These are phyloP conservation scores for Bipolaris gigantea DNA, from an alignment of 2,329 filamentous ascomycete genomes.

Conservation along the genomic window DNA sequence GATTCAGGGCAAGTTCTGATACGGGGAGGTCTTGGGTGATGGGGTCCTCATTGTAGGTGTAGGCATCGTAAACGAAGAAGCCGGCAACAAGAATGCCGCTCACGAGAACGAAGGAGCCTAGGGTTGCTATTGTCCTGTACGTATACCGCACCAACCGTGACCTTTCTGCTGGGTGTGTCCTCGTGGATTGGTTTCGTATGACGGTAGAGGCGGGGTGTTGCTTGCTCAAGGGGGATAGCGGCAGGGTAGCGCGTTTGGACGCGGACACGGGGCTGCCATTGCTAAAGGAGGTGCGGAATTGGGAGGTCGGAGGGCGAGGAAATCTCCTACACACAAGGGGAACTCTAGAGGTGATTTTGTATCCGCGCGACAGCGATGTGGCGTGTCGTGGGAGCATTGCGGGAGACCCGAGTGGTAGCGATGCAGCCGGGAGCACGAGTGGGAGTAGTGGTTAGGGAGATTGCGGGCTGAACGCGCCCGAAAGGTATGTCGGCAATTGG, in stretches of 20 bases:
- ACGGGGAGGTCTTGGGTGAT: constrained; percentile 74
- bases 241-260: constrained; percentile 29
- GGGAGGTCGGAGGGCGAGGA: constrained; percentile 13
- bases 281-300: constrained; percentile 33
- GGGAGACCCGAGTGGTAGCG: constrained; percentile 6
- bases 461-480: not conserved
- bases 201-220: constrained; percentile 16
- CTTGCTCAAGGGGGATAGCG: constrained; percentile 21
- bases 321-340: constrained; percentile 18
- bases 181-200: constrained; percentile 34
- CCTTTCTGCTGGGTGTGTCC: constrained; percentile 34
- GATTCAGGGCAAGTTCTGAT: constrained; percentile 79
- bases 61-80: constrained; percentile 94
- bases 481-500: constrained; percentile 12
- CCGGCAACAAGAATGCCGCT: constrained; percentile 69
- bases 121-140: constrained; percentile 69
- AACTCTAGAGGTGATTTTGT: constrained; percentile 23
- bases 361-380: constrained; percentile 33
- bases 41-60: constrained; percentile 77
- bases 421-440: constrained; percentile 7
- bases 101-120: constrained; percentile 76
- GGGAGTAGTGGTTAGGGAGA: not conserved
- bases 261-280: constrained; percentile 24
- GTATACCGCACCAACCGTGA: constrained; percentile 55
- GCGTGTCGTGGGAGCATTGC: constrained; percentile 38